Base-by-base conservation (phyloP, 2,329 filamentous ascomycete species). In the Hortaea sp. region DNA sequence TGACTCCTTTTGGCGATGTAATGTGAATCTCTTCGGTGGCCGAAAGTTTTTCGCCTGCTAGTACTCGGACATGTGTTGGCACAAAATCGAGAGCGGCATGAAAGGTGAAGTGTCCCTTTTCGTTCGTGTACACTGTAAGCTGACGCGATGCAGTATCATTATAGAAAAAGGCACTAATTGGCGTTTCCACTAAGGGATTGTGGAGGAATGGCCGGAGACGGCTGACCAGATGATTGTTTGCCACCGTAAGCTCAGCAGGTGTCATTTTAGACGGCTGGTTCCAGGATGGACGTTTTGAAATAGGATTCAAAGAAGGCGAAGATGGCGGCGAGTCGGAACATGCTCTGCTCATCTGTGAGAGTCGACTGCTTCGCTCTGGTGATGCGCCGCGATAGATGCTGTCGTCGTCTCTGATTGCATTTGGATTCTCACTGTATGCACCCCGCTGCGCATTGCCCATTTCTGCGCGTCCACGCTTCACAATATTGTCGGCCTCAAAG, bases 101-200 rank as follows among this genome's bases (percentile, higher is more conserved):
- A 29, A 89, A 72, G 37, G 73, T 77, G 58, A 98, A 98, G 65
- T 98, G 92, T 0, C 92, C 92, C 0, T 86, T 81, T 30, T 92
- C 84, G 59, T 95, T 84, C 0, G 94, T 98, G 51, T 78, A 76
- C 3, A 95, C 79, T 0, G 86, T 95, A 44, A 84, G 78, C 29
- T 90, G 94, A 56, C 88, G 82, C 1, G 90, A 95, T 43, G 81
- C 76, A 2, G 76, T 69, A 10, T 94, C 81, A 57, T 97, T 92
- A 68, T 94, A 98, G 66, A 98, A 97, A 71, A 97, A 95, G 1
- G 95, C 73, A 0, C 88, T 95, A 44, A 98, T 83, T 0, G 89
- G 83, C 13, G 81, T 77, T 43, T 84, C 78, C 1, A 83, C 79
- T 47, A 89, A 71, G 0, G 92, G 88, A 37, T 82, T 89, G 1